Percentiles rank a stretch among this genome's conserved stretches.
Evolutionary conservation across 345 rosid species (phyloP).

Genomic region (Pistacia integerrima): DNA sequence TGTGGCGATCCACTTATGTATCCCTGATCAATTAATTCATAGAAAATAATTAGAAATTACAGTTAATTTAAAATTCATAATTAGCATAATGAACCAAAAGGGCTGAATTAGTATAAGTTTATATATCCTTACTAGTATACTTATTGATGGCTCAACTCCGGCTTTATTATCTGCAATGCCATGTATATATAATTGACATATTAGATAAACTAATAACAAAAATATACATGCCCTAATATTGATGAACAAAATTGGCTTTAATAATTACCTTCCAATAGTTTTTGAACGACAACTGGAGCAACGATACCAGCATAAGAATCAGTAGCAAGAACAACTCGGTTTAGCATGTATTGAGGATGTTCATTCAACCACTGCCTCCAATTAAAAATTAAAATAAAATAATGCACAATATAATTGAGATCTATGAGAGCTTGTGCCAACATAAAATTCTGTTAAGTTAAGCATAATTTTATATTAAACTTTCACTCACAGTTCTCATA

Average conservation of each 20-base stretch:
- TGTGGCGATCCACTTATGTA: not conserved
- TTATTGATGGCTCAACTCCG: not conserved
- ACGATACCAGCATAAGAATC: constrained; percentile 24
- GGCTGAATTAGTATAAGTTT: not conserved
- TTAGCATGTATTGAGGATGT: constrained; percentile 7
- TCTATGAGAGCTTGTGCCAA: not conserved
- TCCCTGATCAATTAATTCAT: not conserved
- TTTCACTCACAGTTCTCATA: constrained; percentile 11
- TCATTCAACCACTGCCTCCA: constrained; percentile 24
- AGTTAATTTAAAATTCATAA: no score
- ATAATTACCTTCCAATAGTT: constrained; percentile 16
- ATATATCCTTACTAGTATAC: not conserved
- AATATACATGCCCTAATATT: not conserved
- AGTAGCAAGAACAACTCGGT: constrained; percentile 15
- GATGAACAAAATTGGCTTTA: not conserved
- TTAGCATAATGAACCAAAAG: not conserved
- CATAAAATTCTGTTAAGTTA: no score
- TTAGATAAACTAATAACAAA: not conserved
- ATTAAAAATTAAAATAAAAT: not conserved
- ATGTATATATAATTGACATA: not conserved
- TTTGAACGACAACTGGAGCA: constrained; percentile 8
- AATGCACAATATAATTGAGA: not conserved
- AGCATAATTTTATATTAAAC: not conserved
- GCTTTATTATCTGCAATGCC: constrained; percentile 2
- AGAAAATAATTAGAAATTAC: no score